phyloP scores from a whole-genome alignment of 2,329 filamentous ascomycete species.

The Fusarium burgessii region DNA sequence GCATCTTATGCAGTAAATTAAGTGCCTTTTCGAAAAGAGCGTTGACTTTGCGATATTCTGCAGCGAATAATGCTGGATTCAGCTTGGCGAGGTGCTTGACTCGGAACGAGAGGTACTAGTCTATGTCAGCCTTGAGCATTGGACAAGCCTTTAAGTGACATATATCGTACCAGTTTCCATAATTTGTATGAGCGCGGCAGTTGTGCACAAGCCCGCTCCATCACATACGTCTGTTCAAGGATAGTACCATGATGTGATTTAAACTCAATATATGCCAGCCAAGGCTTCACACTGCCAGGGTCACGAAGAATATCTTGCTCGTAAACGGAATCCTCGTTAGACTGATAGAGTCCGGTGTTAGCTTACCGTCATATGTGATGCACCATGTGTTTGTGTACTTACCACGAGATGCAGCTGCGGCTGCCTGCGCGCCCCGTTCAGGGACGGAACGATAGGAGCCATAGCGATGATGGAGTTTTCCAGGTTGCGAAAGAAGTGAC shows the following conservation, averaged over 20 bases:
- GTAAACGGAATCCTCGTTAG: constrained; percentile 92
- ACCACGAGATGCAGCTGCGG: constrained; percentile 64
- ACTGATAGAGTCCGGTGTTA: constrained; percentile 59
- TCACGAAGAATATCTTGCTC: constrained; percentile 95
- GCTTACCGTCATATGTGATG: constrained; percentile 10
- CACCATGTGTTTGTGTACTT: constrained; percentile 40
- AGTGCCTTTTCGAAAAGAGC: constrained; percentile 92
- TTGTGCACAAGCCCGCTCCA: constrained; percentile 91
- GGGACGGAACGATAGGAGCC: constrained; percentile 41
- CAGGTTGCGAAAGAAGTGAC: background rate
- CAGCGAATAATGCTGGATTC: constrained; percentile 82
- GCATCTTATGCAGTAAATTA: constrained; percentile 98
- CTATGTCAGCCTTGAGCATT: constrained; percentile 5
- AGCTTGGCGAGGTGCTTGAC: constrained; percentile 83
- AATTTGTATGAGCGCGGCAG: constrained; percentile 96
- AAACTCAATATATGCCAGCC: constrained; percentile 93
- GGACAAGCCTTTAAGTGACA: background rate
- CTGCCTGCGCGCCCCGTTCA: constrained; percentile 55
- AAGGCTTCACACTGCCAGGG: constrained; percentile 87
- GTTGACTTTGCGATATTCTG: constrained; percentile 94
- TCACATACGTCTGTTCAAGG: constrained; percentile 85
- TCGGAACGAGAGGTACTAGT: constrained; percentile 85
- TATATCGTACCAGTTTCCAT: constrained; percentile 82
- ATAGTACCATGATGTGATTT: constrained; percentile 88
- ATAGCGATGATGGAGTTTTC: constrained; percentile 19